Conservation (phyloP, 352 stramenopile genomes). For the Pythium oligandrum region DNA sequence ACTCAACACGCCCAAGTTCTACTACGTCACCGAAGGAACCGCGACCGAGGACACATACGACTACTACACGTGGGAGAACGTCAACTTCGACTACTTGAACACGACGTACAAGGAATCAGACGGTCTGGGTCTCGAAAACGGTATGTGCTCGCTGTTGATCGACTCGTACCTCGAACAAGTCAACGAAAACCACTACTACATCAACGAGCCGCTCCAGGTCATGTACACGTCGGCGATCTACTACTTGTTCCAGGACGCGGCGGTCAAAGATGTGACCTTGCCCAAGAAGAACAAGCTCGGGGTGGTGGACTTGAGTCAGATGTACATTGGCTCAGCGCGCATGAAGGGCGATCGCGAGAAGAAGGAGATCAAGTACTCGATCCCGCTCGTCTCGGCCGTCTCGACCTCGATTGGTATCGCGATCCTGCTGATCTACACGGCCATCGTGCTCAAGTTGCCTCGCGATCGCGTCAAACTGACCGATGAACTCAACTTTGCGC, state of each 20-base stretch:
- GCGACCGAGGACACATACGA: neutral
- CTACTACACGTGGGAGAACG: slow-evolving; percentile 12
- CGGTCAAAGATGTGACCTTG: slow-evolving; percentile 16
- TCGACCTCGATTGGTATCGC: slow-evolving; percentile 32
- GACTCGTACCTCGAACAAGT: slow-evolving; percentile 40
- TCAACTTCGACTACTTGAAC: slow-evolving; percentile 6
- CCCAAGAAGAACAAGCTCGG: neutral
- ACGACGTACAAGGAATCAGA: slow-evolving; percentile 1
- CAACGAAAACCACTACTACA: slow-evolving; percentile 39
- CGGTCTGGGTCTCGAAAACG: neutral
- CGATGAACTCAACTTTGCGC: slow-evolving; percentile 23
- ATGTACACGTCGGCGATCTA: slow-evolving; percentile 48
- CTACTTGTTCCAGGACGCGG: slow-evolving; percentile 43
- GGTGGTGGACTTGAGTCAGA: slow-evolving; percentile 2
- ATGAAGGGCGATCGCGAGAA: slow-evolving; percentile 32
- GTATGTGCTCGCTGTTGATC: slow-evolving; percentile 28
- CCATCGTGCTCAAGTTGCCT: slow-evolving; percentile 26
- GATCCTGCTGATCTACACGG: slow-evolving; percentile 24
- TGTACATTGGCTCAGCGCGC: slow-evolving; percentile 18
- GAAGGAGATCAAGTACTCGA: slow-evolving; percentile 46
- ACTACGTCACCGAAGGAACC: neutral
- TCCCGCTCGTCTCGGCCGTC: slow-evolving; percentile 30
- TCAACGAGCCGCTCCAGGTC: slow-evolving; percentile 32
- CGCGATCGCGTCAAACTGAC: slow-evolving; percentile 28
- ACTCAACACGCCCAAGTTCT: slow-evolving; percentile 10